Base-by-base conservation (phyloP, 2,329 filamentous ascomycete genomes). In the Pseudohalonectria lignicola region DNA sequence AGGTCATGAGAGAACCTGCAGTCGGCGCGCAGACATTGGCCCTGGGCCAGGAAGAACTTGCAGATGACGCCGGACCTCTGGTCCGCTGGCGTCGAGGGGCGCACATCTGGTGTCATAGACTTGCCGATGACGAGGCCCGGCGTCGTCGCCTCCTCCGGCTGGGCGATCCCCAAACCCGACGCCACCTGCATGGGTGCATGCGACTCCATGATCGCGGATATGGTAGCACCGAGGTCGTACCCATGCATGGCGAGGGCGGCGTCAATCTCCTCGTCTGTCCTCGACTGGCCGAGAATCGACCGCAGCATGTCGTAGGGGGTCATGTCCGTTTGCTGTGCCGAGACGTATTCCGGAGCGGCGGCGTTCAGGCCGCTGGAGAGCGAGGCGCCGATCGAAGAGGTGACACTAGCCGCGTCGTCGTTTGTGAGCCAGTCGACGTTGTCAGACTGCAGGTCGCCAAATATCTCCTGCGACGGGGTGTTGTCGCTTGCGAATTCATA, bases 391-490 rank as follows among this genome's bases (percentile, higher is more conserved):
- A 74, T 61, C 7, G 80, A 84, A 18, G 87, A 94, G 18, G 86
- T 80, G 41, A 87, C 75, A 49, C 82, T 88, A 51, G 81, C 83
- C 39, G 76, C 78, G 51, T 86, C 82, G 57, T 94, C 88, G 55
- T 92, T 92, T 48, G 95, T 86, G 33, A 96, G 72, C 92, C 90
- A 96, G 60, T 96, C 90, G 37, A 98, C 87, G 50, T 92, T 94
- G 57, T 96, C 90, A 45, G 82, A 85, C 48, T 90, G 88, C 53
- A 87, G 82, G 51, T 96, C 87, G 40, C 87, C 87, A 54, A 93
- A 47, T 43, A 85, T 84, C 53, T 96, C 88, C 32, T 81, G 79
- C 15, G 83, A 78, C 6, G 86, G 82, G 35, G 79, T 85, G n/a
- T n/a, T n/a, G 52, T 94, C 87, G 53, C 78, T 90, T 35, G 77